Evolutionary conservation across 1,139 yeast species (phyloP).

Genomic region (Lodderomyces orthopsilosis): DNA sequence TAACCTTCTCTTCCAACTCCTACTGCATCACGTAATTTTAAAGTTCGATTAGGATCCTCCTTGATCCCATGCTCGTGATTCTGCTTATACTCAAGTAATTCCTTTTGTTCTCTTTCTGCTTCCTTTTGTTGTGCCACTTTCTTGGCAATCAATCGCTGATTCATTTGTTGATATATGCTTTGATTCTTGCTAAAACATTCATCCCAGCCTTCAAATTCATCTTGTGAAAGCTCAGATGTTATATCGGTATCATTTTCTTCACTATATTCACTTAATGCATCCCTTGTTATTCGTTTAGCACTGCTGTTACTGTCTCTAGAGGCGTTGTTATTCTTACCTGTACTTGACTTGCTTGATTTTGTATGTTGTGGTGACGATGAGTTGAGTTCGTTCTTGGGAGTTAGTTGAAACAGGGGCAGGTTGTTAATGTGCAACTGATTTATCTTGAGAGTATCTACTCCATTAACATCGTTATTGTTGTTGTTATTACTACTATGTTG

Average conservation of each 20-base stretch:
- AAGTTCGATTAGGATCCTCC: constrained; percentile 23
- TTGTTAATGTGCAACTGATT: constrained; percentile 9
- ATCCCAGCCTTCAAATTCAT: constrained; percentile 43
- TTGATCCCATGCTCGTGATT: background rate
- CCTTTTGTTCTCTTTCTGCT: constrained; percentile 37
- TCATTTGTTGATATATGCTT: constrained; percentile 30
- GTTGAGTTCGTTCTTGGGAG: constrained; percentile 12
- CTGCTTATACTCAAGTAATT: constrained; percentile 16
- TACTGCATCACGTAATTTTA: constrained; percentile 27
- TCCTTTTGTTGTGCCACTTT: constrained; percentile 29
- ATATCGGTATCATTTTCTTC: constrained; percentile 43
- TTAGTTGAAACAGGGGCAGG: constrained; percentile 13
- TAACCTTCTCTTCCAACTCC: constrained; percentile 7
- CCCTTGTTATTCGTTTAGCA: constrained; percentile 14
- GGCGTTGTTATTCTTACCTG: background rate
- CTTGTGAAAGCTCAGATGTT: constrained; percentile 40
- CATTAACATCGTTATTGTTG: constrained; percentile 4
- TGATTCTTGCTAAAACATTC: constrained; percentile 35
- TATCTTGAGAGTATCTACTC: constrained; percentile 8
- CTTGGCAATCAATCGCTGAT: constrained; percentile 22
- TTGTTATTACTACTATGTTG: constrained; percentile 16
- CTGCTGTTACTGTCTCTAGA: background rate
- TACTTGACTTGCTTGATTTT: constrained; percentile 3
- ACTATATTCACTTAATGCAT: constrained; percentile 34
- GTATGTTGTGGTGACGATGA: constrained; percentile 6